Percentiles rank a stretch among this genome's conserved stretches.
Conservation (phyloP, 1,139 yeast genomes). For the Pichia norvegensis region DNA sequence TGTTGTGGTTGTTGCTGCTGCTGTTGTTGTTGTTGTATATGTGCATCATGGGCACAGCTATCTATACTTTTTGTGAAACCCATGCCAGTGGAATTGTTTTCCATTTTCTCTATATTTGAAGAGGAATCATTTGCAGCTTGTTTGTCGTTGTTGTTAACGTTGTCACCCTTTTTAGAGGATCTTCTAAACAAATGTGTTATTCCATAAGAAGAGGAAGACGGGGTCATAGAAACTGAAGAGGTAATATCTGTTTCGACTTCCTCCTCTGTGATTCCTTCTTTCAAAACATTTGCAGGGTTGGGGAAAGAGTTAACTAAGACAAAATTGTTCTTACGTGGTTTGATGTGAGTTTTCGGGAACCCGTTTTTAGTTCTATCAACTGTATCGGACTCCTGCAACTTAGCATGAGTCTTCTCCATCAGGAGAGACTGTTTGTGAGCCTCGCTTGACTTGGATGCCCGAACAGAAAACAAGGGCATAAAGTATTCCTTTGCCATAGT, state of each 20-base stretch:
- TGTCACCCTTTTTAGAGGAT: not conserved
- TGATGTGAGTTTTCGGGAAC: constrained; percentile 19
- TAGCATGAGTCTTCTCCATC: constrained; percentile 21
- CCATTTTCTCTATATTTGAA: not conserved
- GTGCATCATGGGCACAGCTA: not conserved
- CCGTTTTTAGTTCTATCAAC: constrained; percentile 22
- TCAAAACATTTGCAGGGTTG: not conserved
- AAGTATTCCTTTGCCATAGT: constrained; percentile 4
- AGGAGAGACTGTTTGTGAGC: constrained; percentile 26
- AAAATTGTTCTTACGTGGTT: constrained; percentile 20
- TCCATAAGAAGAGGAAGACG: not conserved
- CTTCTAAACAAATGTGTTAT: constrained; percentile 4
- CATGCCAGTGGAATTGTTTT: too few relatives aligned
- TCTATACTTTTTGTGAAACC: not conserved
- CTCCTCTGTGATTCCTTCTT: not conserved
- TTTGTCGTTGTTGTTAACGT: not conserved
- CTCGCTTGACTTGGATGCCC: constrained; percentile 21
- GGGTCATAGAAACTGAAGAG: not conserved
- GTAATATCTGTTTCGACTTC: not conserved
- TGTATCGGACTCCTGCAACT: constrained; percentile 13
- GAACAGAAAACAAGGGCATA: constrained; percentile 8
- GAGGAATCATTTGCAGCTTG: not conserved
- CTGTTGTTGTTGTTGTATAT: not conserved
- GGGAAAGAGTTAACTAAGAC: constrained; percentile 4
- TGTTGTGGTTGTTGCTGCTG: not conserved